Conservation (phyloP, 345 rosid genomes). For the Moringa oleifera region DNA sequence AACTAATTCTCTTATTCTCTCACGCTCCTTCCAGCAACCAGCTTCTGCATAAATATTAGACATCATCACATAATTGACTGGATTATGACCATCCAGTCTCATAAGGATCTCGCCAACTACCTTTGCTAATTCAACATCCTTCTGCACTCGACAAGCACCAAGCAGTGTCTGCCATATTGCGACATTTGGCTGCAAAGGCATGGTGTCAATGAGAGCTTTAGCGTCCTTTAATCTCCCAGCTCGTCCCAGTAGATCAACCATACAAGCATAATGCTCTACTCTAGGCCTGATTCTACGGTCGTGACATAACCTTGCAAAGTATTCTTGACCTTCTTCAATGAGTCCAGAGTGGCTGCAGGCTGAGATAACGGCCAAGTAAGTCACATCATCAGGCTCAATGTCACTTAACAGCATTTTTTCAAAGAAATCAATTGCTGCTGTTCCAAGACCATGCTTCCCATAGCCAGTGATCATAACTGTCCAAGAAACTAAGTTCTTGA, state of each 20-base stretch:
- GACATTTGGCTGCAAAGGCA: constrained; percentile 57
- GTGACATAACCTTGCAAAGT: constrained; percentile 43
- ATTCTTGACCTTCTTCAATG: constrained; percentile 51
- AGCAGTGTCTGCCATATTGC: constrained; percentile 94
- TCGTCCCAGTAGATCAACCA: constrained; percentile 84
- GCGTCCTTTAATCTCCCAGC: constrained; percentile 76
- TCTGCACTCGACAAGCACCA: constrained; percentile 73
- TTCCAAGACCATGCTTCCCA: constrained; percentile 84
- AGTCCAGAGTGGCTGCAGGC: constrained; percentile 93
- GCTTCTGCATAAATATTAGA: constrained; percentile 77
- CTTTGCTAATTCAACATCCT: constrained; percentile 55
- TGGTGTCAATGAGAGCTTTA: constrained; percentile 48
- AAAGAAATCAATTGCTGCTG: constrained; percentile 48
- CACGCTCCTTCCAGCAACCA: constrained; percentile 60
- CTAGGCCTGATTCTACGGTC: constrained; percentile 38
- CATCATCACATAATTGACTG: constrained; percentile 75
- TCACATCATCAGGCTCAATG: constrained; percentile 68
- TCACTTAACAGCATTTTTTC: constrained; percentile 42
- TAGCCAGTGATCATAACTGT: constrained; percentile 86
- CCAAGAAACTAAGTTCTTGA: constrained; percentile 78
- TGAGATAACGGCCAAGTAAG: constrained; percentile 71
- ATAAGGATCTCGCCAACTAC: constrained; percentile 61
- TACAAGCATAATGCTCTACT: constrained; percentile 79
- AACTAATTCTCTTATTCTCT: constrained; percentile 48
- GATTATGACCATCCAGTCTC: constrained; percentile 50